These are phyloP conservation scores for Mariannaea elegans DNA, from an alignment of 2,329 filamentous ascomycete genomes.

Conservation along the genomic window DNA sequence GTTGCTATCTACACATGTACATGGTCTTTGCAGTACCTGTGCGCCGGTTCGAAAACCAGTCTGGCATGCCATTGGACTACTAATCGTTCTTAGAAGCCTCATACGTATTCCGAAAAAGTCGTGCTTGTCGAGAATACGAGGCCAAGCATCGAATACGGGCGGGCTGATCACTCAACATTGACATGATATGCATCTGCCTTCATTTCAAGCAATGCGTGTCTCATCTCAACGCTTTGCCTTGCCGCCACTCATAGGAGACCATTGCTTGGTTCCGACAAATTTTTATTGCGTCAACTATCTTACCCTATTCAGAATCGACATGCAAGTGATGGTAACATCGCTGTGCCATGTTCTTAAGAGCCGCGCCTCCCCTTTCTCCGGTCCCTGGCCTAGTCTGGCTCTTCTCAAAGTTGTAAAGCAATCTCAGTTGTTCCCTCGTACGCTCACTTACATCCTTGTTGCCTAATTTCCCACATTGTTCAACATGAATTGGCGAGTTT, in stretches of 20 bases:
- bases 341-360: not conserved
- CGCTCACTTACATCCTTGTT: not conserved
- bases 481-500: not conserved
- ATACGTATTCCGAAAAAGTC: not conserved
- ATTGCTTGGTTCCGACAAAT: not conserved
- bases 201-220: not conserved
- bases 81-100: too few species aligned
- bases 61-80: not conserved
- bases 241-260: not conserved
- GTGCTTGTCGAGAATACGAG: conserved; percentile 6
- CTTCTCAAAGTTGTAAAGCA: not conserved
- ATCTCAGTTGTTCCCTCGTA: not conserved
- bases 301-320: not conserved
- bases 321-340: not conserved
- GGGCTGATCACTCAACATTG: not conserved
- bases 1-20: too few species aligned
- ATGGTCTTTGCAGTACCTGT: not conserved
- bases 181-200: not conserved
- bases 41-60: not conserved
- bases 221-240: not conserved
- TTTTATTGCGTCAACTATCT: not conserved
- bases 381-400: not conserved
- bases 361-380: too few species aligned
- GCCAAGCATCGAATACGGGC: not conserved
- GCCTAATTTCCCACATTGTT: too few species aligned